Evolutionary conservation across 495 filamentous ascomycete species (phyloP).

Genomic region (Lasiosphaeria ovina): DNA sequence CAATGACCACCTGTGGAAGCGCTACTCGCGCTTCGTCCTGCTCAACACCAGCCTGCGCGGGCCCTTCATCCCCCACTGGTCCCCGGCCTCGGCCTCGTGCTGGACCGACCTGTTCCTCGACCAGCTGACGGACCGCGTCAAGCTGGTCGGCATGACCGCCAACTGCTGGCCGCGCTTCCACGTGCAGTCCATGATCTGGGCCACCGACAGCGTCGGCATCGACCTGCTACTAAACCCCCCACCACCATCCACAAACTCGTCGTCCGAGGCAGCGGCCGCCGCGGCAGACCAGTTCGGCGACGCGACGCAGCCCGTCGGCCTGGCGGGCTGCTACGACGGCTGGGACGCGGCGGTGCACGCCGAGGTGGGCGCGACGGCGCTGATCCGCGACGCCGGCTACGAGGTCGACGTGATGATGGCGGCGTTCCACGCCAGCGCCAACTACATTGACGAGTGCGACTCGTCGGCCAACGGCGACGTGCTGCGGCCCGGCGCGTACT

Average conservation of each 20-base stretch:
- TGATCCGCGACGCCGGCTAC: slow-evolving; percentile 31
- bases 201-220: slow-evolving; percentile 35
- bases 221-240: slow-evolving; percentile 25
- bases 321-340: slow-evolving; percentile 21
- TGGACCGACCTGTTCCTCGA: slow-evolving; percentile 34
- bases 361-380: slow-evolving; percentile 27
- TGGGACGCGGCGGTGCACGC: slow-evolving; percentile 20
- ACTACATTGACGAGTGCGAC: background rate
- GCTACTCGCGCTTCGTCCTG: slow-evolving; percentile 34
- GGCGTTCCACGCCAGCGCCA: slow-evolving; percentile 16
- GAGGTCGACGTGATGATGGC: slow-evolving; percentile 33
- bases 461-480: slow-evolving; percentile 10
- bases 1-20: slow-evolving; percentile 27
- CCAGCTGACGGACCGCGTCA: slow-evolving; percentile 29
- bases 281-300: slow-evolving; percentile 12
- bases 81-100: slow-evolving; percentile 17
- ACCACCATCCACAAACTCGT: slow-evolving; percentile 7
- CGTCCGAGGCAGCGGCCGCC: background rate
- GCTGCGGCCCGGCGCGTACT: slow-evolving; percentile 18
- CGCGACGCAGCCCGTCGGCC: slow-evolving; percentile 14
- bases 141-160: slow-evolving; percentile 35
- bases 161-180: slow-evolving; percentile 31
- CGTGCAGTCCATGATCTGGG: slow-evolving; percentile 38
- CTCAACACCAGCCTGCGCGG: slow-evolving; percentile 34
- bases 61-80: slow-evolving; percentile 34